Evolutionary conservation across 345 rosid genomes (phyloP), one percentile per base, ranked within the genome.

Genomic region (Zanthoxylum bungeanum): DNA sequence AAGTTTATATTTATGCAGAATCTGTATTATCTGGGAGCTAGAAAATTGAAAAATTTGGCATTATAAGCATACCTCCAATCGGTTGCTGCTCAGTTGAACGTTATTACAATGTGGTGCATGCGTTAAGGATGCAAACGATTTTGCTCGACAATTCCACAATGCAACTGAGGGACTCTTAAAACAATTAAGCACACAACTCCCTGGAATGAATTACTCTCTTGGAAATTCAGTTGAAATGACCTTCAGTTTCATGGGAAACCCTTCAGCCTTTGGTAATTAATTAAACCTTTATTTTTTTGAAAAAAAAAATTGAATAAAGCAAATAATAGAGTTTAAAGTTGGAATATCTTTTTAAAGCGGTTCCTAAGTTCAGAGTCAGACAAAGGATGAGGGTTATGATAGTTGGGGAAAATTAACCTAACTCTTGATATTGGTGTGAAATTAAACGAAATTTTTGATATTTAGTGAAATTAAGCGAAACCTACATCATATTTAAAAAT

Each of bases 11-110:
- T 7, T 40, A 24, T 42, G 69, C 79, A 86, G 88, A 65, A 68
- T 46, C 62, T 87, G 50, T 73, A 76, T 53, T 51, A 66, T 9
- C 34, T 78, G 60, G 89, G 85, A 42, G 91, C 80, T 34, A 63
- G 87, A 60, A 85, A 70, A 55, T 79, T 85, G n/a, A n/a, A n/a
- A n/a, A n/a, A n/a, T n/a, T n/a, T 4, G 89, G 76, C 27, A 78
- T 85, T 8, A 33, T 83, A 9, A 12, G 77, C 7, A 64, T 71
- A 9, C 81, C 78, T 3, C 77, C 80, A 0, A 7, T 81, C 0
- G 86, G 89, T 2, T 85, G 91, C 74, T 78, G 82, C 70, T 85
- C 89, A 0, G 21, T 1, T 9, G 64, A 59, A 4, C 78, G 82
- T 8, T 17, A 16, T 17, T 10, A 19, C 22, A 2, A 51, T 51